Base-by-base conservation (phyloP, 345 rosid species). In the Capsella bursapastoris region DNA sequence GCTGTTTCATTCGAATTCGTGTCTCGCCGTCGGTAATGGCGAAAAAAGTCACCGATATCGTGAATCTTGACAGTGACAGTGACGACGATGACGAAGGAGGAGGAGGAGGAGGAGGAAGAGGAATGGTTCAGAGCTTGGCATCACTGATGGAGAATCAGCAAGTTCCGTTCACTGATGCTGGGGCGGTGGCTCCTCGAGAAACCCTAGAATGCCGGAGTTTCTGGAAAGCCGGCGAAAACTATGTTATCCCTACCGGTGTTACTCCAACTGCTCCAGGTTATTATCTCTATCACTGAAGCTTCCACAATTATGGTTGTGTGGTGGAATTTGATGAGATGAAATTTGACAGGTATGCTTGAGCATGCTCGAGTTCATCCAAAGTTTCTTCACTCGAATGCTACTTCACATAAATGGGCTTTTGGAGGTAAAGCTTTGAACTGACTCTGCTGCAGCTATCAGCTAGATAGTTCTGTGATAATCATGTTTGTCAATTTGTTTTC, bases 351-450 rank as follows among this genome's bases (percentile, higher is more conserved):
- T 59, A 38, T 75, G 61, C 52, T 95, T 82, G 97, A 95, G 80
- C 92, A 92, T 79, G 97, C 99, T 22, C 88, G 97, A 62, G 88
- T 95, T 27, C 96, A 95, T 81, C 97, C 97, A 10, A 92, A 92
- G 83, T 92, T 95, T 85, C 91, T 95, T 62, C 98, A 95, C 68
- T 95, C 97, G 4, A 95, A 95, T 88, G 99, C 99, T 44, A 91
- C 99, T 77, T 95, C 99, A 44, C 99, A 95, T 75, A 95, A 95
- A 74, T 92, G 97, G 99, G 96, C 96, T n/a, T 90, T 95, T 82
- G 99, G 97, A 82, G 99, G 99, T 92, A 27, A 61, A 62, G 2
- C 22, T 27, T 27, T 27, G 22, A 27, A 4, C 44, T 7, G 12
- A 25, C 49, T 61, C 15, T 15, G 6, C 27, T 66, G 44, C 14